Base-by-base conservation (phyloP, 73 alveolate genomes). In the Tetrahymena elliotti region DNA sequence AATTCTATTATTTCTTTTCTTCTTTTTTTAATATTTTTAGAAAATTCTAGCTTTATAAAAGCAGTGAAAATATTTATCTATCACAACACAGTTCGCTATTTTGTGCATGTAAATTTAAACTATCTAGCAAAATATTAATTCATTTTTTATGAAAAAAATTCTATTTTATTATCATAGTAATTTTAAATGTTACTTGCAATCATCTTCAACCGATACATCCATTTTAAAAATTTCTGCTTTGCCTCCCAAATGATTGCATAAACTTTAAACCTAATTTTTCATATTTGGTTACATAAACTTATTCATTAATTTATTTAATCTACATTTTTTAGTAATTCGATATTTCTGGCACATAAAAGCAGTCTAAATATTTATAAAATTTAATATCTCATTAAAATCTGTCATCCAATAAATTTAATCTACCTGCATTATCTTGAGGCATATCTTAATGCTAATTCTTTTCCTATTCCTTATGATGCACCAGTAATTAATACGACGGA, bases 381-480 rank as follows among this genome's bases (percentile, higher is more conserved):
- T 47, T 10, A 47, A 24, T 1, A 68, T 7, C 33, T 68, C 36
- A 68, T 68, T 0, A 68, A 68, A 0, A 22, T 47, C 13, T 18
- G 20, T 18, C 20, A 38, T 38, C 3, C 35, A 38, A 40, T 34
- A 37, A 94, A 12, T 37, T 53, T 27, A 24, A n/a, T 38, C 35
- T 39, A 94, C 96, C 84, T 94, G 39, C 93, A 94, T 34, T 96
- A 96, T 93, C 98, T 93, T 8, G 95, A 84, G 9, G 99, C 97
- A 94, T 97, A 97, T 94, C 96, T 84, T 35, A 96, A 41, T 22
- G 98, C 98, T 33, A 97, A 94, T 92, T 97, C 98, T 40, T 95
- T 97, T 22, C 98, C 99, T 52, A 97, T 97, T 9, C 99, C 99
- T 36, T 96, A 93, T 11, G 98, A 93, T 36, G 98, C 98, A 15